Evolutionary conservation across 177 flowering plant species (phyloP).

Genomic region (Tripterygium wilfordii): DNA sequence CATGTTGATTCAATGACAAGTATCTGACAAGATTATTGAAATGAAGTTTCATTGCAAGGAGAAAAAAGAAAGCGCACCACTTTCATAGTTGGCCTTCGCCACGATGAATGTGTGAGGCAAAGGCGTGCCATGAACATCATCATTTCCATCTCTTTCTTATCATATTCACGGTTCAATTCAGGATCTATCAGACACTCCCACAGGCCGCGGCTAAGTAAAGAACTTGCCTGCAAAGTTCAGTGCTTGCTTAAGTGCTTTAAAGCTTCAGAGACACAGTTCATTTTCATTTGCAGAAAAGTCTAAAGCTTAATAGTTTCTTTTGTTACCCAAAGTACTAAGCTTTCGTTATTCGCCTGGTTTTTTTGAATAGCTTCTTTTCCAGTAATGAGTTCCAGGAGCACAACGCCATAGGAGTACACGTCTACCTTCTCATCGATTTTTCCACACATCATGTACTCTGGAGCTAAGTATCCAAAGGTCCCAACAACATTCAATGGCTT

Average conservation of each 20-base stretch:
- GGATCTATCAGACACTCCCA: constrained; percentile 40
- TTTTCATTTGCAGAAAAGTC: constrained; percentile 1
- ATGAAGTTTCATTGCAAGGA: background rate
- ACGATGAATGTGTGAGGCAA: constrained; percentile 44
- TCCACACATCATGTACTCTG: constrained; percentile 48
- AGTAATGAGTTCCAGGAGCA: constrained; percentile 48
- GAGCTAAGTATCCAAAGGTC: constrained; percentile 44
- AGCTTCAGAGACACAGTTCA: background rate
- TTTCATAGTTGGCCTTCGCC: constrained; percentile 43
- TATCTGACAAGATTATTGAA: background rate
- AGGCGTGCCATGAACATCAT: constrained; percentile 38
- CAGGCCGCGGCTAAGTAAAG: constrained; percentile 31
- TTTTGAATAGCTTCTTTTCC: constrained; percentile 37
- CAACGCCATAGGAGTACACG: constrained; percentile 49
- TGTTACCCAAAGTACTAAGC: constrained; percentile 46
- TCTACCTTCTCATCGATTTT: constrained; percentile 45
- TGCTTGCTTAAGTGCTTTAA: too few relatives aligned
- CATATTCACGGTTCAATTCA: constrained; percentile 17
- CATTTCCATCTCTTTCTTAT: constrained; percentile 32
- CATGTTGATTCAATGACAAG: background rate
- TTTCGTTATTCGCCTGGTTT: constrained; percentile 23
- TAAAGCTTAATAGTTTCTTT: background rate
- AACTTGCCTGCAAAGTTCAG: constrained; percentile 46
- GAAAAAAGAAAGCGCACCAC: constrained; percentile 16
- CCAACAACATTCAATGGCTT: constrained; percentile 27